phyloP scores from a whole-genome alignment of 2,329 filamentous ascomycete genomes.

The Didymella pomorum region DNA sequence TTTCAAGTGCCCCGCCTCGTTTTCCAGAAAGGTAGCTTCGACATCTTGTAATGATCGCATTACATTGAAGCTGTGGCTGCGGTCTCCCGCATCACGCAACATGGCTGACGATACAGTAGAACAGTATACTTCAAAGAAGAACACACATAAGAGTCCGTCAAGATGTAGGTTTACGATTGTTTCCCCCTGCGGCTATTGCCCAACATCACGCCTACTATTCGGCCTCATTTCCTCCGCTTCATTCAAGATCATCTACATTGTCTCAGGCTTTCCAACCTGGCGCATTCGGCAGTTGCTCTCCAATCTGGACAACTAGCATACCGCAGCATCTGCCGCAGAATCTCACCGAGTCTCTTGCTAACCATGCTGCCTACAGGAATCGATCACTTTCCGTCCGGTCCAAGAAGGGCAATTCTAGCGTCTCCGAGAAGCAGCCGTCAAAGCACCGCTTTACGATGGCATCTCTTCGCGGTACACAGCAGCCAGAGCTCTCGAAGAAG shows the following conservation, averaged over 20 bases:
- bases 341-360: constrained; percentile 40
- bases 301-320: background rate
- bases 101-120: constrained; percentile 38
- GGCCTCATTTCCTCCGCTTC: constrained; percentile 2
- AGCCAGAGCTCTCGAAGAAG: constrained; percentile 87
- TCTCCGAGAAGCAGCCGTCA: constrained; percentile 53
- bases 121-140: constrained; percentile 21
- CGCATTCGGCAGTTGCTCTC: background rate
- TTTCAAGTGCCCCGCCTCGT: constrained; percentile 18
- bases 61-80: constrained; percentile 19
- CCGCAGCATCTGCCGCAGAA: background rate
- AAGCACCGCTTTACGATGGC: constrained; percentile 83
- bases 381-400: constrained; percentile 78
- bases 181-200: background rate
- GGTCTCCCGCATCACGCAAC: constrained; percentile 10
- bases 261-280: background rate
- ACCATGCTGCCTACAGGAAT: constrained; percentile 62
- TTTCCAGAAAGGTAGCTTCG: constrained; percentile 22
- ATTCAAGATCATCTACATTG: background rate
- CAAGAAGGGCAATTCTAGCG: constrained; percentile 59
- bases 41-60: constrained; percentile 4
- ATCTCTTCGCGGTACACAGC: constrained; percentile 82
- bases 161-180: constrained; percentile 11
- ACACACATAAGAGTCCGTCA: background rate
- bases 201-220: background rate